These are phyloP conservation scores for Leishmania aethiopica DNA, from an alignment of 208 protist genomes.

Conservation along the genomic window DNA sequence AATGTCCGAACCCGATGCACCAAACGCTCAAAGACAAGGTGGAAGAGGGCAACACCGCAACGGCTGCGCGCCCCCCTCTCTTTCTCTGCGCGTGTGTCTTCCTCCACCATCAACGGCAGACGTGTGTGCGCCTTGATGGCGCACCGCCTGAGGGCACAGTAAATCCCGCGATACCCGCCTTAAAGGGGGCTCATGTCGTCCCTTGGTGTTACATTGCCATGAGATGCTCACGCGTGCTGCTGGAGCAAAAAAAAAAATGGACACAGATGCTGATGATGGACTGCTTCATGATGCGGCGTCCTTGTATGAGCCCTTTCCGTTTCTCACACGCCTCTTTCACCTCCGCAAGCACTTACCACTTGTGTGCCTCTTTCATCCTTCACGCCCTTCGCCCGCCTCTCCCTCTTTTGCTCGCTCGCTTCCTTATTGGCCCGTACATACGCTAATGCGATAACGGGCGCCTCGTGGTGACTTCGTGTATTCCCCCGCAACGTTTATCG, in stretches of 20 bases:
- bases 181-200: neutral
- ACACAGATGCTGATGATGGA: neutral
- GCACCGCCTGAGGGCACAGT: neutral
- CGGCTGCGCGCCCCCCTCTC: neutral
- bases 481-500: neutral
- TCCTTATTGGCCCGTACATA: neutral
- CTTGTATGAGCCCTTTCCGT: neutral
- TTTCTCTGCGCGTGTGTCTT: neutral
- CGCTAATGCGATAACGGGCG: neutral
- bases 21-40: neutral
- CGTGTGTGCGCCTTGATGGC: neutral
- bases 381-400: neutral
- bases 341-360: neutral
- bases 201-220: neutral
- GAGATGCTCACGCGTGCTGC: neutral
- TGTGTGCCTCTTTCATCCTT: neutral
- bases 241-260: neutral
- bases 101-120: neutral
- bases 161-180: neutral
- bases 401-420: neutral
- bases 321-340: neutral
- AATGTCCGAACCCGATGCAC: neutral
- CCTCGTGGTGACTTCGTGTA: neutral
- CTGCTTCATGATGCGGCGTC: neutral
- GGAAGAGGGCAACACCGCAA: neutral